Conservation (phyloP, 495 filamentous ascomycete genomes). For the Penicillium lividum region DNA sequence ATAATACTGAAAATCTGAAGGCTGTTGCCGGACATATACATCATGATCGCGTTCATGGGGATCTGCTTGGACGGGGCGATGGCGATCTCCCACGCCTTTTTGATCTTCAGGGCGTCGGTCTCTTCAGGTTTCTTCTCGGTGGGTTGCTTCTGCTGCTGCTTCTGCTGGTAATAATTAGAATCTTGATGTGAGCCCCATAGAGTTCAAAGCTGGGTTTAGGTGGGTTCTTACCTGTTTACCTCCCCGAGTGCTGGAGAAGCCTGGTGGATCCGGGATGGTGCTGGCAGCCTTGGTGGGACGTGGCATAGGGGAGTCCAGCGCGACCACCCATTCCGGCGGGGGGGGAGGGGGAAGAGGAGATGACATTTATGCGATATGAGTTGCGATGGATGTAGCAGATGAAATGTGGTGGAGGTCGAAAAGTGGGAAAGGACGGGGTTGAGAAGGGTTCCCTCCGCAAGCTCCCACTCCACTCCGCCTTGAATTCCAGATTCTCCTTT, state of each 20-base stretch:
- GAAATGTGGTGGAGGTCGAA: conserved; percentile 15
- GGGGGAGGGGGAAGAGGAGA: conserved; percentile 47
- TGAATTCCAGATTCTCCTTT: conserved; percentile 15
- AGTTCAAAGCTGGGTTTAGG: conserved; percentile 6
- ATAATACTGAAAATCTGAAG: conserved; percentile 99
- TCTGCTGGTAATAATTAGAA: conserved; percentile 15
- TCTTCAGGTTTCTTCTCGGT: conserved; percentile 58
- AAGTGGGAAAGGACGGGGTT: conserved; percentile 11
- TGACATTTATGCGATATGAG: conserved; percentile 25
- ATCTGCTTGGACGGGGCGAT: conserved; percentile 91
- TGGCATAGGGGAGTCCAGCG: conserved; percentile 68
- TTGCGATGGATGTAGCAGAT: conserved; percentile 8
- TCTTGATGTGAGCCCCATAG: conserved; percentile 1
- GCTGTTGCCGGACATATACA: conserved; percentile 99
- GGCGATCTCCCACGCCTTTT: conserved; percentile 98
- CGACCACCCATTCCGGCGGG: conserved; percentile 77
- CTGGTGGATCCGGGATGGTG: conserved; percentile 82
- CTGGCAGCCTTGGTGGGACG: conserved; percentile 55
- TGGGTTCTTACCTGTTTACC: conserved; percentile 41
- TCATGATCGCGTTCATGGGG: conserved; percentile 98
- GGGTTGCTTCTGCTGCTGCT: conserved; percentile 44
- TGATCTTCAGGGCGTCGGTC: conserved; percentile 92
- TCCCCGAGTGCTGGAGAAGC: conserved; percentile 63
- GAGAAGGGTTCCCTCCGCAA: conserved; percentile 27
- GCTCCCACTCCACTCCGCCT: conserved; percentile 26